Evolutionary conservation across 495 filamentous ascomycete genomes (phyloP), one percentile per base, ranked within the genome.

Genomic region (Aspergillus nidulans): DNA sequence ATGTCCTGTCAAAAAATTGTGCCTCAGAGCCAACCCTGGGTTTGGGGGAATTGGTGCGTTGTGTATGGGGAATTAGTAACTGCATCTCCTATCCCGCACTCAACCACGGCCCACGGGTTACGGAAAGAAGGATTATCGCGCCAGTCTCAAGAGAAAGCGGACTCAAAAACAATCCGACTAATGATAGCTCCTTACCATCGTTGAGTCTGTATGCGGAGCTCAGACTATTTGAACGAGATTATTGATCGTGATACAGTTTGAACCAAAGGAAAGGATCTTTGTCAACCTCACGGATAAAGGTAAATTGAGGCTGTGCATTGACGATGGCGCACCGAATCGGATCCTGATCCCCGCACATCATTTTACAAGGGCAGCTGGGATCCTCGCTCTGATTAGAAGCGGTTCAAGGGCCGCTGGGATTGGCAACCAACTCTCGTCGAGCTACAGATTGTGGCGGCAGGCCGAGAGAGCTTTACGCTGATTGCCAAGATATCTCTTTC

Each of bases 11-110:
- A 52, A 19, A 34, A 30, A 12, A 20, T 6, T 52, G 39, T 58
- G 60, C 61, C 62, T 49, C 68, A 60, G 67, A 60, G 62, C 53
- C 56, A 52, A 30, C 32, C 43, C 59, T 65, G 66, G 68, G 62
- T 69, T 62, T 59, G 60, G 49, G 25, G 46, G 5, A 49, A 39
- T 4, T 52, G 38, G 16, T 42, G 34, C 18, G 19, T 36, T 49
- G 44, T 20, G 49, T 41, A 28, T 61, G 53, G 60, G 60, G 55
- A n/a, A n/a, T n/a, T 51, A 63, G 44, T 43, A 26, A 18, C 26
- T 18, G 21, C 34, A 19, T 19, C 26, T 16, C 45, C 6, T n/a
- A 16, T 34, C 26, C 36, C 15, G n/a, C 36, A 39, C 36, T 34
- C 30, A 34, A 6, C 30, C 3, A 34, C 30, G n/a, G n/a, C n/a